phyloP scores from a whole-genome alignment of 257 asterid genomes.

The Craterostigma plantagineum region DNA sequence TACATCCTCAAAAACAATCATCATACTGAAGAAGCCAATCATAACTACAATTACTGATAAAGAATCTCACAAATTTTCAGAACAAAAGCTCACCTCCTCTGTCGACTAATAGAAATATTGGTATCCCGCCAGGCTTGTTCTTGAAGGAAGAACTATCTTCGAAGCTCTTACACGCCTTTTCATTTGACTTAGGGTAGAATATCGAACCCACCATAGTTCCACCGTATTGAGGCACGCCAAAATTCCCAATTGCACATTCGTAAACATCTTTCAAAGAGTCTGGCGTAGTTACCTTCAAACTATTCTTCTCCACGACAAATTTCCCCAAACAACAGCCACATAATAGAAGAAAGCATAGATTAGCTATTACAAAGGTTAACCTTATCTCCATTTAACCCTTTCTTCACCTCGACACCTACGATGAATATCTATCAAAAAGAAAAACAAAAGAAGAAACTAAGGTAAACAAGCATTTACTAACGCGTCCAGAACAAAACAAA shows the following conservation, averaged over 20 bases:
- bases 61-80: too few relatives aligned
- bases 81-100: constrained; percentile 52
- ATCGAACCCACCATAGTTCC: constrained; percentile 76
- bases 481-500: too few relatives aligned
- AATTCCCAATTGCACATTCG: constrained; percentile 93
- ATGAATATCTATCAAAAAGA: too few relatives aligned
- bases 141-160: constrained; percentile 34
- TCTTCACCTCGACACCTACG: constrained; percentile 8
- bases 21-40: too few relatives aligned
- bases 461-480: too few relatives aligned
- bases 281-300: constrained; percentile 74
- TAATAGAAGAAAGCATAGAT: constrained; percentile 28
- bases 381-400: constrained; percentile 6
- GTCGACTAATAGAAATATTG: constrained; percentile 71
- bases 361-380: constrained; percentile 33
- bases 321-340: constrained; percentile 47
- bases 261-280: constrained; percentile 43
- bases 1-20: too few relatives aligned
- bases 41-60: too few relatives aligned
- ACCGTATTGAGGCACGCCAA: constrained; percentile 91
- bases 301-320: constrained; percentile 92
- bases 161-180: constrained; percentile 47
- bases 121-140: constrained; percentile 70
- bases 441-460: too few relatives aligned
- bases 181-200: constrained; percentile 61